Base-by-base conservation (phyloP, 371 early-diverging fungal genomes). In the Mucor velutinosus region DNA sequence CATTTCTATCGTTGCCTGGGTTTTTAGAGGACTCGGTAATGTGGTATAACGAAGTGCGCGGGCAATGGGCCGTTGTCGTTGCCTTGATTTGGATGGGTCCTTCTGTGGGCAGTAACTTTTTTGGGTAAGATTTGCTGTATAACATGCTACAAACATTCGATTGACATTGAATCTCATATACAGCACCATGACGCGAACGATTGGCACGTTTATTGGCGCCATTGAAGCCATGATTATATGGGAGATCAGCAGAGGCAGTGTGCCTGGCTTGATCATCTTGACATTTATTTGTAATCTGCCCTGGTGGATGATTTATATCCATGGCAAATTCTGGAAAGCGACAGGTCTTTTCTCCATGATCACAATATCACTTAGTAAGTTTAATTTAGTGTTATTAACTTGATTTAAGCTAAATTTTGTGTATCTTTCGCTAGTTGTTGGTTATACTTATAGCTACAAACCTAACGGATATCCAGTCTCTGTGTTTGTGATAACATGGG, bases 21-120 rank as follows among this genome's bases (percentile, higher is more conserved):
- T 83, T 80, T 59, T 32, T 83, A 11, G 75, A 76, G 29, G 53
- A 61, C 0, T 78, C 80, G 0, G 58, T 66, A 14, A 45, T 29
- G 4, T 83, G 83, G 83, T 83, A 80, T 60, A 69, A 62, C 4
- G 68, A 70, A 25, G 72, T 65, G 17, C 67, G 77, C 30, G 83
- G 80, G 4, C 79, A 83, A 64, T 83, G 83, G 83, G 74, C 83
- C 4, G 74, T 71, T 14, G 77, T 83, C 0, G 79, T 79, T n/a
- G 83, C 79, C 0, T 37, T 83, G 25, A 78, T 83, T 39, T 83
- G 83, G 83, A 83, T 83, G 83, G 83, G 83, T 17, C 80, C 83
- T 1, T 77, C 77, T 7, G 76, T 80, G 1, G 83, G 83, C 8
- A 83, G 83, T 51, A 80, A 75, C 41, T 73, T 80, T 65, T 83